A percentile compares a stretch with the other conserved stretches of the same genome.
Evolutionary conservation across 2,329 filamentous ascomycete genomes (phyloP).

Genomic region (Nemania sp.): DNA sequence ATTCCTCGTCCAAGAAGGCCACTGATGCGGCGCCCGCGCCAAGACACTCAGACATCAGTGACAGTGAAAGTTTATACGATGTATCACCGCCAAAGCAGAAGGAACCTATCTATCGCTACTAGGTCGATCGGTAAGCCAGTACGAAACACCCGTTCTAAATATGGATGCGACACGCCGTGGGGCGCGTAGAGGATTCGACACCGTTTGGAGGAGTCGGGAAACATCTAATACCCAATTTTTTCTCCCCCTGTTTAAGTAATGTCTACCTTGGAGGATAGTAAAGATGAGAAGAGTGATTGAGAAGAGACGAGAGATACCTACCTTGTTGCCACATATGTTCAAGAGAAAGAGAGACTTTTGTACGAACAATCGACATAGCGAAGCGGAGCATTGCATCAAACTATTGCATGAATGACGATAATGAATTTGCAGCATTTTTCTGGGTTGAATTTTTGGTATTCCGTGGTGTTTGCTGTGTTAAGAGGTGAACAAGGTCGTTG

Average conservation of each 20-base stretch:
- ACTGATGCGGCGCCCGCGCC: slow-evolving; percentile 27
- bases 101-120: slow-evolving; percentile 54
- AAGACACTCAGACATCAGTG: slow-evolving; percentile 27
- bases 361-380: slow-evolving; percentile 22
- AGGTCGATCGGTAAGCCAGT: slow-evolving; percentile 10
- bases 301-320: slow-evolving; percentile 22
- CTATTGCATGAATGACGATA: slow-evolving; percentile 14
- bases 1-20: slow-evolving; percentile 23
- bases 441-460: neutral
- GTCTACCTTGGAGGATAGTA: slow-evolving; percentile 16
- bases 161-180: neutral
- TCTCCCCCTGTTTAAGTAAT: slow-evolving; percentile 27
- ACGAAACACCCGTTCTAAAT: neutral
- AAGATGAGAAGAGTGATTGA: slow-evolving; percentile 20
- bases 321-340: slow-evolving; percentile 11
- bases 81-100: slow-evolving; percentile 52
- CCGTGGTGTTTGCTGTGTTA: neutral
- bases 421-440: slow-evolving; percentile 13
- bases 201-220: neutral
- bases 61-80: slow-evolving; percentile 57
- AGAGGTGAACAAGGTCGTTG: slow-evolving; percentile 1
- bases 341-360: neutral
- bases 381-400: slow-evolving; percentile 14
- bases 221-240: slow-evolving; percentile 29
- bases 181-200: neutral